Evolutionary conservation across 306 rosid species (phyloP), one percentile per base, ranked within the genome.

Genomic region (Carpinus viminea): DNA sequence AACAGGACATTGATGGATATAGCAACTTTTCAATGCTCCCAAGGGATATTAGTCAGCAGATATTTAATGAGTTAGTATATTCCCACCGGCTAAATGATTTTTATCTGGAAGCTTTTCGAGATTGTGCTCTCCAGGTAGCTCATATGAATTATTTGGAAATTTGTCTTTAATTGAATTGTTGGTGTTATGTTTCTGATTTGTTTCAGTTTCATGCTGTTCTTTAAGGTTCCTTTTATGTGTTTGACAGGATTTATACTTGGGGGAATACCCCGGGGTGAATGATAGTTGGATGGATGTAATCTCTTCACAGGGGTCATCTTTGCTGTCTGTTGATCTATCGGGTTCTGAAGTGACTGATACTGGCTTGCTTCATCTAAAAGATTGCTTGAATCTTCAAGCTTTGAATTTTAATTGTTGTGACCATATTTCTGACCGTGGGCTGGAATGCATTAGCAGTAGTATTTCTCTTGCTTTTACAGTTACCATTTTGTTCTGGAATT

Each of bases 41-140:
- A 70, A 86, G 98, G 64, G 98, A 95, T 87, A 83, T 95, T 72
- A 92, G 90, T 90, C 98, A 95, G 81, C 96, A 81, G 83, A 83
- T 95, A 82, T 86, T 95, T 57, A 89, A 92, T 83, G 91, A 91
- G 76, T 77, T 92, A 89, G 96, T 92, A 62, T 83, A 60, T 76
- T 83, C 91, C 43, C 76, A 66, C 59, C 60, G 78, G 76, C 86
- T 95, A 5, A 90, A 87, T 56, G 70, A 78, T 69, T 86, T 55
- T 77, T 82, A 81, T 53, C 86, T 95, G 20, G 84, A 87, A 83
- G 82, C 86, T 41, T 95, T 95, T 80, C 89, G 90, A 69, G 97
- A 95, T 85, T 95, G 98, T 86, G 96, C 97, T 70, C 90, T 95
- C 79, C 98, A 95, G 98, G 98, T 95, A 87, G 24, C 76, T 55